Conservation (phyloP, 768 basidiomycete genomes). For the Suillus brevipes region DNA sequence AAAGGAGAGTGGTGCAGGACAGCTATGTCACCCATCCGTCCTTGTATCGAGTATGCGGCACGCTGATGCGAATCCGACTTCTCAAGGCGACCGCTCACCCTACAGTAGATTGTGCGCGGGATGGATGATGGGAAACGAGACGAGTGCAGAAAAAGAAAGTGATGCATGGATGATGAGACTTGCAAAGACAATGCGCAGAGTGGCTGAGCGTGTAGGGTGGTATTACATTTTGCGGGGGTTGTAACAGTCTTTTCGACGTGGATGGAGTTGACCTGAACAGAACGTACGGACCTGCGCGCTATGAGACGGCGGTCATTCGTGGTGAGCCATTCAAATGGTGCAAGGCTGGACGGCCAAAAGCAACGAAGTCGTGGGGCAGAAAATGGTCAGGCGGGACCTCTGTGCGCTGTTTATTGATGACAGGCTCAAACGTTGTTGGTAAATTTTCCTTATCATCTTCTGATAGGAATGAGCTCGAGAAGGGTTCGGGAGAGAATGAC, state of each 20-base stretch:
- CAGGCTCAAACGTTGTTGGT: slow-evolving; percentile 67
- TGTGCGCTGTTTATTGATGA: slow-evolving; percentile 67
- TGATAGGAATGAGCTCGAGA: slow-evolving; percentile 60
- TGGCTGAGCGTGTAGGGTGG: slow-evolving; percentile 62
- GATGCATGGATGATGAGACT: slow-evolving; percentile 64
- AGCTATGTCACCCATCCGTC: slow-evolving; percentile 5
- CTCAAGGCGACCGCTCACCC: slow-evolving; percentile 14
- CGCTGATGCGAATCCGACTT: slow-evolving; percentile 12
- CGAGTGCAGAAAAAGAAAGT: slow-evolving; percentile 65
- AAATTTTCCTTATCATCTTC: slow-evolving; percentile 85
- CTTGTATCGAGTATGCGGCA: slow-evolving; percentile 23
- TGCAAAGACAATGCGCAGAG: slow-evolving; percentile 63
- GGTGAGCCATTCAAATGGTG: slow-evolving; percentile 76
- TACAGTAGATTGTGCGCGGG: slow-evolving; percentile 47
- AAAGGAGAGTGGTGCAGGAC: neutral
- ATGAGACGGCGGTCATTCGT: slow-evolving; percentile 54
- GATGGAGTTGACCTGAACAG: slow-evolving; percentile 35
- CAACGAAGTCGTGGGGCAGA: slow-evolving; percentile 79
- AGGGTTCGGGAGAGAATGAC: slow-evolving; percentile 39
- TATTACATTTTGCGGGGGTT: slow-evolving; percentile 75
- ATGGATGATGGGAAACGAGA: slow-evolving; percentile 42
- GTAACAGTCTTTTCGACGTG: slow-evolving; percentile 53
- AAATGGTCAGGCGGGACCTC: slow-evolving; percentile 74
- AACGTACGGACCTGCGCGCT: slow-evolving; percentile 24
- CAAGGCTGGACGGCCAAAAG: slow-evolving; percentile 75